A percentile compares a stretch with the other conserved stretches of the same genome.
phyloP scores from a whole-genome alignment of 257 asterid genomes.

The Solanum piurae region DNA sequence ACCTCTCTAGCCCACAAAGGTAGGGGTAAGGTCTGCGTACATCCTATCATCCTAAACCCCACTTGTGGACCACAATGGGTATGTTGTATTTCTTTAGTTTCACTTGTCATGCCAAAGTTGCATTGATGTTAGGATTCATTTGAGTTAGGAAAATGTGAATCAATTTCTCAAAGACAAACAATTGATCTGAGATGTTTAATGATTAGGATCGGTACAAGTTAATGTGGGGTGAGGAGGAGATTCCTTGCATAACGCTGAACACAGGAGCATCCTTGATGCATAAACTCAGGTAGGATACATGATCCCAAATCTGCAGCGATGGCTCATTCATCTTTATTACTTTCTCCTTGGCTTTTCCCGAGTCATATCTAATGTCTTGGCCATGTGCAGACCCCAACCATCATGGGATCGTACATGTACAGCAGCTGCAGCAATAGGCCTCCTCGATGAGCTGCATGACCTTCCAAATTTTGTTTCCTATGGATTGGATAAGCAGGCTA shows the following conservation, averaged over 20 bases:
- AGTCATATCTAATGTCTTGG: not conserved
- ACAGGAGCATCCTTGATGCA: slow-evolving; percentile 85
- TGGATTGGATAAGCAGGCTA: slow-evolving; percentile 55
- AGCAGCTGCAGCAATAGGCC: slow-evolving; percentile 90
- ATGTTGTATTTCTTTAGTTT: not conserved
- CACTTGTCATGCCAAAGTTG: not conserved
- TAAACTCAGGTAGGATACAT: slow-evolving; percentile 47
- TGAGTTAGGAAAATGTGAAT: not conserved
- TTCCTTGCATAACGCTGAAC: slow-evolving; percentile 63
- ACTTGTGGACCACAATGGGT: not conserved
- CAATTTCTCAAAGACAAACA: not conserved
- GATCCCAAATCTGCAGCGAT: not conserved
- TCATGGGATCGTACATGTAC: slow-evolving; percentile 98
- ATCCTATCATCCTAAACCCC: not conserved
- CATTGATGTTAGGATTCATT: not conserved
- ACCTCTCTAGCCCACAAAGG: not conserved
- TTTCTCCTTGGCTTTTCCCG: not conserved
- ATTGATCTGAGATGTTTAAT: not conserved
- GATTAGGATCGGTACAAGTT: slow-evolving; percentile 51
- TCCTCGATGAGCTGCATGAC: slow-evolving; percentile 65
- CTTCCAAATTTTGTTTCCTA: slow-evolving; percentile 37
- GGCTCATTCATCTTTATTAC: not conserved
- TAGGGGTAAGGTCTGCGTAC: not conserved
- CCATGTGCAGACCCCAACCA: slow-evolving; percentile 71
- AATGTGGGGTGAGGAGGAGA: slow-evolving; percentile 70